A percentile compares a stretch with the other conserved stretches of the same genome.
These are phyloP conservation scores for Astrephomene gubernaculifera DNA, from an alignment of 139 green algal species.

Conservation along the genomic window DNA sequence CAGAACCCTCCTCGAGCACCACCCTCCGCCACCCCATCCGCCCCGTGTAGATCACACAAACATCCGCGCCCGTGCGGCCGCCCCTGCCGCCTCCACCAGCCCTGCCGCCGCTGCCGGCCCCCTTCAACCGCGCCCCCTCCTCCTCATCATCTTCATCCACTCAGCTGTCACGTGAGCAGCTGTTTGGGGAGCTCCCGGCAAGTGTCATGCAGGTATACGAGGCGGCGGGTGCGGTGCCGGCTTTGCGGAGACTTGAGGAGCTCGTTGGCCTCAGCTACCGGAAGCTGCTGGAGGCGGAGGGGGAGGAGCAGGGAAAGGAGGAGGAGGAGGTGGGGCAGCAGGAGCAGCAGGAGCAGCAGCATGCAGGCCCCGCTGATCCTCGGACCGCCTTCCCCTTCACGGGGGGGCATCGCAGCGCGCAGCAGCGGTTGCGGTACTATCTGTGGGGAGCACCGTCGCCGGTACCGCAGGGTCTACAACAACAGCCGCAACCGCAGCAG, in stretches of 20 bases:
- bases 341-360: background rate
- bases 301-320: no score
- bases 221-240: background rate
- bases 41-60: background rate
- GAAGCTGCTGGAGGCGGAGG: background rate
- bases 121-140: background rate
- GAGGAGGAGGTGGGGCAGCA: no score
- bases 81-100: background rate
- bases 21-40: no score
- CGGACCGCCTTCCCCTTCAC: slow-evolving; percentile 37
- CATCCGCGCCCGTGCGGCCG: background rate
- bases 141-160: no score
- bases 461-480: no score
- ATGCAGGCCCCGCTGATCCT: background rate
- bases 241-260: background rate
- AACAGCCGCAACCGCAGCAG: no score
- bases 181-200: background rate
- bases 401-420: background rate
- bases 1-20: no score
- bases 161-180: no score
- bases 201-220: slow-evolving; percentile 12
- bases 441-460: no score
- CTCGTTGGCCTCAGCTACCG: slow-evolving; percentile 6
- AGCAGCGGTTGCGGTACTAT: slow-evolving; percentile 35
- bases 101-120: slow-evolving; percentile 18